phyloP scores from a whole-genome alignment of 352 stramenopile species.

The Pythium chondricola region DNA sequence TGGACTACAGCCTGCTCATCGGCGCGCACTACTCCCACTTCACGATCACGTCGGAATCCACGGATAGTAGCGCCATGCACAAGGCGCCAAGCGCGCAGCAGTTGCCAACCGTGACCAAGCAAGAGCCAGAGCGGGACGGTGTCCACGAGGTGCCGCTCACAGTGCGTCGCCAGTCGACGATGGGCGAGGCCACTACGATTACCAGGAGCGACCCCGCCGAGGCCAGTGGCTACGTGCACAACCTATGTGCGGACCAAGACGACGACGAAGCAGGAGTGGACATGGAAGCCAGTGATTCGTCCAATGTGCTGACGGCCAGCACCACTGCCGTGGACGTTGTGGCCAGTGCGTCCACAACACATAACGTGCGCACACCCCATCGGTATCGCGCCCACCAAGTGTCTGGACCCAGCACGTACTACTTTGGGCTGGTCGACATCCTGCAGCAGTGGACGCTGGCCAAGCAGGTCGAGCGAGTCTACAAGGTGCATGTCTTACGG shows the following conservation, averaged over 20 bases:
- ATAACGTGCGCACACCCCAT: conserved; percentile 16
- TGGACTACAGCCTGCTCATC: conserved; percentile 90
- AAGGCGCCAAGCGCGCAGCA: conserved; percentile 7
- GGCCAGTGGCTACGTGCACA: conserved; percentile 27
- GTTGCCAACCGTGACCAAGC: background rate
- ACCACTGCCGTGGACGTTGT: background rate
- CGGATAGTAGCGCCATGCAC: conserved; percentile 8
- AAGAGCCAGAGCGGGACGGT: background rate
- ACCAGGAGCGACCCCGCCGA: conserved; percentile 12
- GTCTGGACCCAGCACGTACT: conserved; percentile 82
- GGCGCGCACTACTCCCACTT: conserved; percentile 84
- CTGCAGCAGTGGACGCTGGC: conserved; percentile 81
- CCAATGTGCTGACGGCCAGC: conserved; percentile 2
- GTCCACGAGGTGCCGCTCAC: background rate
- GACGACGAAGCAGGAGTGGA: conserved; percentile 21
- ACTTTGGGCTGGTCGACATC: conserved; percentile 88
- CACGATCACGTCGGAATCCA: conserved; percentile 48
- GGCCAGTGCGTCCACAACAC: background rate
- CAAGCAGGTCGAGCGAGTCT: conserved; percentile 75
- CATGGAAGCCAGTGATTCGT: too few relatives aligned
- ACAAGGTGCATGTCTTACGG: conserved; percentile 78
- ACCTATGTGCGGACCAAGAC: conserved; percentile 20
- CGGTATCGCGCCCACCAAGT: conserved; percentile 72
- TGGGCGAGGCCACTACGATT: background rate
- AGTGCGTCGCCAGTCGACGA: background rate